Evolutionary conservation across 495 filamentous ascomycete genomes (phyloP).

Genomic region (Pyronema omphalodes): DNA sequence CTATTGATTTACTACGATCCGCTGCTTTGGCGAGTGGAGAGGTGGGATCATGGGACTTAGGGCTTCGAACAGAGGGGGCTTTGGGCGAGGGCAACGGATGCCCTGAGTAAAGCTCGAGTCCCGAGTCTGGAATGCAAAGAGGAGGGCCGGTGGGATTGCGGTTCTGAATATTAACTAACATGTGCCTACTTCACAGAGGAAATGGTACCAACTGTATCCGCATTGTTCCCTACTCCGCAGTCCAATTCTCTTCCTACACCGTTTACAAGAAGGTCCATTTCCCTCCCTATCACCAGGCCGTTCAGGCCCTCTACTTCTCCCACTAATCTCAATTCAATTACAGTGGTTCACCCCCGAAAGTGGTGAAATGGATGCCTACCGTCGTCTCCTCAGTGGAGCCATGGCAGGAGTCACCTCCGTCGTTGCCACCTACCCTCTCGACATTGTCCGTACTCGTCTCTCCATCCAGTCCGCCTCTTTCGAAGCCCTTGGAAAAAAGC

Average conservation of each 20-base stretch:
- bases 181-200: slow-evolving; percentile 31
- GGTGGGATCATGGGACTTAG: not conserved
- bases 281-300: slow-evolving; percentile 19
- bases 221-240: slow-evolving; percentile 92
- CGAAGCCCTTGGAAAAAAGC: slow-evolving; percentile 41
- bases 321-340: not conserved
- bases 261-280: slow-evolving; percentile 69
- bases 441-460: slow-evolving; percentile 86
- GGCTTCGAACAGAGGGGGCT: too few relatives aligned
- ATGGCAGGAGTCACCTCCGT: slow-evolving; percentile 89
- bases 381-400: slow-evolving; percentile 37
- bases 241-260: slow-evolving; percentile 95
- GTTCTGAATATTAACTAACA: too few relatives aligned
- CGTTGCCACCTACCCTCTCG: slow-evolving; percentile 57
- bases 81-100: too few relatives aligned
- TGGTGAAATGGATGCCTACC: slow-evolving; percentile 14
- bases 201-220: slow-evolving; percentile 97
- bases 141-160: too few relatives aligned
- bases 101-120: too few relatives aligned
- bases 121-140: too few relatives aligned
- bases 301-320: not conserved
- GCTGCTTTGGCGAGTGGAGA: not conserved
- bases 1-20: not conserved
- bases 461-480: slow-evolving; percentile 96
- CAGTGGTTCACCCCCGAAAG: not conserved